Evolutionary conservation across 352 stramenopile species (phyloP), one percentile per base, ranked within the genome.

Genomic region (Globisporangium viniferum): DNA sequence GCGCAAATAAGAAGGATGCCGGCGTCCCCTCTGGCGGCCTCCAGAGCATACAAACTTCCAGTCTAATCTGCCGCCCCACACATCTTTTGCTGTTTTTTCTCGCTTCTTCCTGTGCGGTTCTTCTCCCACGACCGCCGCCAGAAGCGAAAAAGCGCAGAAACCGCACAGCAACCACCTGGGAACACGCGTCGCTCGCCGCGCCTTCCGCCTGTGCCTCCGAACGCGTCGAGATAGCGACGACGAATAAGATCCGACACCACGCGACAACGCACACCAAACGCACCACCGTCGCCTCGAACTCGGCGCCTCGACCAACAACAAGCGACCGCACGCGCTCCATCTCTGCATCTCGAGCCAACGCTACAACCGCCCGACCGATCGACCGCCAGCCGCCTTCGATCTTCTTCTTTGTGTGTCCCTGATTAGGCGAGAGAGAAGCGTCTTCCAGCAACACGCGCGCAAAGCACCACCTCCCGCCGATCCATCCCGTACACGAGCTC

Each of bases 101-200:
- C 59, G 24, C 41, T 48, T 35, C 44, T 59, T 49, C 51, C 54
- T 36, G 57, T 5, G 22, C 15, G 8, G 24, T 63, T 62, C 27
- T 66, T 53, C 53, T 70, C 62, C 15, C 41, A n/a, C 41, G 41
- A 49, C 7, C 15, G 41, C 41, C 35, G n/a, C 57, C 68, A 78
- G 57, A 81, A 71, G 61, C 74, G 74, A 81, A 81, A 73, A 81
- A 81, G 74, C 74, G 55, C 56, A 73, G 74, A 81, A 80, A 73
- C 74, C 69, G 61, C 73, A 62, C 64, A 61, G 53, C 55, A 64
- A 60, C 66, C 31, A 6, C 46, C 46, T 51, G 65, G 46, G 65
- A 73, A 39, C 35, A 39, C 35, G 35, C 72, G 72, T 24, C 24
- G 24, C 24, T 24, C 24, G 24, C 24, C 66, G 65, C 72, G 72